Conservation (phyloP, 2,329 filamentous ascomycete genomes). For the Epichloe aotearoae region DNA sequence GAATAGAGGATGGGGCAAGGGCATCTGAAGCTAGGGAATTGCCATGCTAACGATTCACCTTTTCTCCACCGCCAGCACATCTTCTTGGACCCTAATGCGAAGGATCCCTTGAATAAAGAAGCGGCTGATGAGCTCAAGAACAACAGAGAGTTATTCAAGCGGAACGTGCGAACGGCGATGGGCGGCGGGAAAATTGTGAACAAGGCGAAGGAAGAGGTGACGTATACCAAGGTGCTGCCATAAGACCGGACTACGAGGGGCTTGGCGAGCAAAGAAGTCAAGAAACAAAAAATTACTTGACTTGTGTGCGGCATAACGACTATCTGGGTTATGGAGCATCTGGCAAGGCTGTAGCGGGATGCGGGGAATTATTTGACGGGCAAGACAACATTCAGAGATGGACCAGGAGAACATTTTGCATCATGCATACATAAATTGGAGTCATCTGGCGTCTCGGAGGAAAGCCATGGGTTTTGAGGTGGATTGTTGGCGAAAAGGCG, state of each 20-base stretch:
- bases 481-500: neutral
- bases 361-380: neutral
- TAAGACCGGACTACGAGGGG: conserved; percentile 20
- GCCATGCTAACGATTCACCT: conserved; percentile 9
- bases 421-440: neutral
- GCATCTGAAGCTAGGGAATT: neutral
- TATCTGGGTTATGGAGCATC: neutral
- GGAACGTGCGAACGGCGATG: conserved; percentile 80
- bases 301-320: neutral
- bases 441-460: neutral
- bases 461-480: neutral
- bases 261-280: neutral
- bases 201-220: conserved; percentile 37
- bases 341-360: neutral
- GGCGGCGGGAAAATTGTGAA: conserved; percentile 52
- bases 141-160: conserved; percentile 79
- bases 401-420: neutral
- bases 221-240: conserved; percentile 69
- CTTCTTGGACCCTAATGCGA: conserved; percentile 94
- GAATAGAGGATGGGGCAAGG: neutral
- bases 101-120: conserved; percentile 96
- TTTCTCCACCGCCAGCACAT: conserved; percentile 51
- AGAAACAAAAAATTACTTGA: neutral
- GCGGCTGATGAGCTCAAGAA: conserved; percentile 82
- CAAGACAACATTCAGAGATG: neutral